These are phyloP conservation scores for Centrapalus pauciflorus DNA, from an alignment of 129 eudicot species.

Conservation along the genomic window DNA sequence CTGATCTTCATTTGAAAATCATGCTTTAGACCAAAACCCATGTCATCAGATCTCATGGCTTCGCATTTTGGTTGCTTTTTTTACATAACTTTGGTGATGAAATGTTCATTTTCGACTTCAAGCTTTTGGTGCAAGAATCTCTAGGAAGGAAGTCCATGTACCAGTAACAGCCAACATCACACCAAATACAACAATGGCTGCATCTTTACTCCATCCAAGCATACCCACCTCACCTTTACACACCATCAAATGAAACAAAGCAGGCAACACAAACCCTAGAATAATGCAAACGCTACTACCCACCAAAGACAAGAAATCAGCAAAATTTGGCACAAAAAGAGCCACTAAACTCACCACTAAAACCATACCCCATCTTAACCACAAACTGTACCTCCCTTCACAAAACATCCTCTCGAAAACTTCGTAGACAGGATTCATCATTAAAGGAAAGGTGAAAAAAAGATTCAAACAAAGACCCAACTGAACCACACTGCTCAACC, in stretches of 20 bases:
- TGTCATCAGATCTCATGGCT: background rate
- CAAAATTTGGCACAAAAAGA: constrained; percentile 75
- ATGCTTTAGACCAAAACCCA: constrained; percentile 9
- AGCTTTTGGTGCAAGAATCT: constrained; percentile 56
- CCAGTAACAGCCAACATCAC: constrained; percentile 52
- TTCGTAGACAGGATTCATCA: constrained; percentile 97
- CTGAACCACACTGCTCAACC: constrained; percentile 68
- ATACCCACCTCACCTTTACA: constrained; percentile 55
- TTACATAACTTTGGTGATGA: background rate
- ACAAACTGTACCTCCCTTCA: constrained; percentile 63
- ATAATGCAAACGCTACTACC: constrained; percentile 87
- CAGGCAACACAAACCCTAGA: constrained; percentile 84
- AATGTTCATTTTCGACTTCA: constrained; percentile 6
- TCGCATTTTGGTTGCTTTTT: background rate
- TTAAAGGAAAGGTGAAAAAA: constrained; percentile 72
- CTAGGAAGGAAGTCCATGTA: constrained; percentile 63
- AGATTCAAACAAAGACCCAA: constrained; percentile 72
- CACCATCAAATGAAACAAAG: constrained; percentile 72
- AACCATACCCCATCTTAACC: constrained; percentile 74
- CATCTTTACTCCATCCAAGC: constrained; percentile 39
- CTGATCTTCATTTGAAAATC: background rate
- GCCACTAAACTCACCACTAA: constrained; percentile 75
- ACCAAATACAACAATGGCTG: constrained; percentile 51
- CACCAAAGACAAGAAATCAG: constrained; percentile 94
- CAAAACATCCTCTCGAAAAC: constrained; percentile 78